Base-by-base conservation (phyloP, 805 yeast genomes). In the Barnettozyma sp. region DNA sequence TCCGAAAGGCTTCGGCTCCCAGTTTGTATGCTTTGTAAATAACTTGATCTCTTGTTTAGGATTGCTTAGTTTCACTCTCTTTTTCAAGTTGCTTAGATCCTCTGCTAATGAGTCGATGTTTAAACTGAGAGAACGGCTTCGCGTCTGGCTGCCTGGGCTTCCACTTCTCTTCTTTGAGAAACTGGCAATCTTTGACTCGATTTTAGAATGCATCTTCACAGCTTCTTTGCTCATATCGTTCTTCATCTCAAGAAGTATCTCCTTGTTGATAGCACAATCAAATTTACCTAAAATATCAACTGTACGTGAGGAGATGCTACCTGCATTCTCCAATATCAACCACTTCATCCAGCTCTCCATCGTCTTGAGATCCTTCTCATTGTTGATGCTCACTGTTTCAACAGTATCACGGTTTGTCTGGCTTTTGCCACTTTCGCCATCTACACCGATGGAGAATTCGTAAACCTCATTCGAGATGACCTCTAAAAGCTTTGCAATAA, bases 1-100 rank as follows among this genome's bases (percentile, higher is more conserved):
- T 5, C 83, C 83, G 55, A 76, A 75, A 2, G 82, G 79, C 37
- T 56, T 65, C 0, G 79, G 73, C 16, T 50, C 49, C 81, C 82
- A 77, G 23, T 62, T 44, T 0, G 53, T 36, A 20, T 33, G 20
- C 13, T 30, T 34, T 22, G 41, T 48, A 29, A 54, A 51, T 3
- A 41, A 18, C 31, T 44, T 48, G 9, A 41, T 30, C 11, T 31
- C 14, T 11, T 30, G 26, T 21, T 32, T 26, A 18, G 34, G 26
- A 22, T 28, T 33, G 12, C 35, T 31, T 17, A 41, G 32, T 33
- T 41, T 43, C 35, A 48, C 38, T 24, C 57, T 44, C 39, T 48
- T 50, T 39, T 54, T 59, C 33, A 59, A 38, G 21, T 39, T 46
- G 21, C 50, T 61, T 24, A 56, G 25, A 38, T 62, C 66, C 3